Evolutionary conservation across 768 basidiomycete genomes (phyloP), one percentile per base, ranked within the genome.

Genomic region (Hebeloma cylindrosporum): DNA sequence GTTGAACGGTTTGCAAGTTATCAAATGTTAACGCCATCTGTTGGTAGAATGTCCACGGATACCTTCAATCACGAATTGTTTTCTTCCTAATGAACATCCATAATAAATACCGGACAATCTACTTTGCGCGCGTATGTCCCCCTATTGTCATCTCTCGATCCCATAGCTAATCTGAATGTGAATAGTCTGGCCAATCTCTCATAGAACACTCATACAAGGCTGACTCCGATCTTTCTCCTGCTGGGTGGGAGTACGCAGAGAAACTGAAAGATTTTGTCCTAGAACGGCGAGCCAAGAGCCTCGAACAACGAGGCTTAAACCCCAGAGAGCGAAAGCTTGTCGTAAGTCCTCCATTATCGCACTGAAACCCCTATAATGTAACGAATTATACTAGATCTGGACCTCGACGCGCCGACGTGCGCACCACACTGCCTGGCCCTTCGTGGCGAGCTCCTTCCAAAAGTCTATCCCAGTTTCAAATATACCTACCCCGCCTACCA

Each of bases 61-160:
- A 95, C 58, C 72, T 95, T 2, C 89, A 92, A 67, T 92, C 92
- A 2, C 74, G 95, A 48, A 93, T 97, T 47, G 90, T 98, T 18
- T 99, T 98, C 75, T 98, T 96, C 75, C 74, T 99, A 33, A 98
- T 98, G 96, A 99, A 99, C 63, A 97, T 99, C 36, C 95, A 99
- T 68, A 97, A 93, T 59, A 77, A 79, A 51, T 88, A 84, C 61
- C 77, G 95, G 16, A 93, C 86, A 35, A 99, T 99, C 51, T 98
- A 94, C 65, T 97, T 99, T 67, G 95, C 95, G 4, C 73, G 95
- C 29, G 94, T 96, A 60, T 49, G 88, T 40, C 26, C 16, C 30
- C 17, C 40, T 8, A 6, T 29, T 22, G 8, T 30, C 17, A 18
- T 23, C 9, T 40, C 7, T 8, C 13, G 14, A 41, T 43, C 17